Percentiles rank a stretch among this genome's conserved stretches.
phyloP scores from a whole-genome alignment of 2,329 filamentous ascomycete species.

The Ophiostoma ips region DNA sequence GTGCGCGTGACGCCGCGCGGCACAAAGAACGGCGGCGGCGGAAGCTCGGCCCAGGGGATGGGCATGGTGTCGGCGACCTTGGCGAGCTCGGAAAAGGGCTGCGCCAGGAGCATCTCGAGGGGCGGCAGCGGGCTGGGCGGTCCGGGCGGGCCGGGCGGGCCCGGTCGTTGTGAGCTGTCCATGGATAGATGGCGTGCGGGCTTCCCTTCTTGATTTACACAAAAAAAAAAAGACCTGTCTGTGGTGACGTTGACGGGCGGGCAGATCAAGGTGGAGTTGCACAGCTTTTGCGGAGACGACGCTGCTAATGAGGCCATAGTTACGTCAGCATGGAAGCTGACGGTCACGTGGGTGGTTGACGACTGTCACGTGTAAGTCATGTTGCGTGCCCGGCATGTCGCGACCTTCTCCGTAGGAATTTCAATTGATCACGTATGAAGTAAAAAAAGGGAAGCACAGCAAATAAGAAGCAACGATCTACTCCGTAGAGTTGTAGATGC shows the following conservation, averaged over 20 bases:
- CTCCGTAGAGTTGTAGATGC: no score
- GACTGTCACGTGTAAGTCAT: no score
- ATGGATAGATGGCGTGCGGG: no score
- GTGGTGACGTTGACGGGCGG: no score
- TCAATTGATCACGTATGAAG: no score
- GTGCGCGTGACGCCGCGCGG: background rate
- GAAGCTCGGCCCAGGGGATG: conserved; percentile 11
- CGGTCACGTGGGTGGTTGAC: background rate
- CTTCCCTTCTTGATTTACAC: background rate
- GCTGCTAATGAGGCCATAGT: background rate
- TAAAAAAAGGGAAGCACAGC: no score
- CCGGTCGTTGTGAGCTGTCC: background rate
- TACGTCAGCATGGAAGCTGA: background rate
- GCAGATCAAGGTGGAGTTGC: no score
- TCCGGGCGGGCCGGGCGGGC: background rate
- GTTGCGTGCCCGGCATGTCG: no score
- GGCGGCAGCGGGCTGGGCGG: background rate
- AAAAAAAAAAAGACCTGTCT: no score
- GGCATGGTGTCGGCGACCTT: conserved; percentile 7
- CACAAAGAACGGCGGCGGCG: conserved; percentile 9
- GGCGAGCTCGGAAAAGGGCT: conserved; percentile 3
- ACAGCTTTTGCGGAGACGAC: background rate
- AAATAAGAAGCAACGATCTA: no score
- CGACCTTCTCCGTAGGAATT: no score
- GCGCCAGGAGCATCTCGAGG: background rate